Evolutionary conservation across 2,329 filamentous ascomycete species (phyloP).

Genomic region (Pseudopithomyces chartarum): DNA sequence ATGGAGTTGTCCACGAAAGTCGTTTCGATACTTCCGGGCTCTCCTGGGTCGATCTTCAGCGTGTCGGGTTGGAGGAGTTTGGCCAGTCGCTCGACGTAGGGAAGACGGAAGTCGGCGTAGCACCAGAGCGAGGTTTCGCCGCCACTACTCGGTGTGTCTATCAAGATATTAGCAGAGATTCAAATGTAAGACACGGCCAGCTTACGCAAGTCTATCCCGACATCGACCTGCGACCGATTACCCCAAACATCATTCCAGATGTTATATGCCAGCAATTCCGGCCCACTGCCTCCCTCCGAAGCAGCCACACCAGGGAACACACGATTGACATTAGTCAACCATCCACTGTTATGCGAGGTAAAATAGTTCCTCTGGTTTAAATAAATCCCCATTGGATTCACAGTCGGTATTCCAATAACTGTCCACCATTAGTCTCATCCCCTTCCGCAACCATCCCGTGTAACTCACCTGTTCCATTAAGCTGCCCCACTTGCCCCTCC

Average conservation of each 20-base stretch:
- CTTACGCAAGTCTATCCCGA: constrained; percentile 44
- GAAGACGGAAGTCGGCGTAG: constrained; percentile 45
- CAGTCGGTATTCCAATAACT: constrained; percentile 47
- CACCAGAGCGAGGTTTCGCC: constrained; percentile 46
- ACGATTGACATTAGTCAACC: constrained; percentile 43
- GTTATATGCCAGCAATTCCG: constrained; percentile 37
- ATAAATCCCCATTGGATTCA: constrained; percentile 48
- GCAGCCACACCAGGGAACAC: constrained; percentile 38
- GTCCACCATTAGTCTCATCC: background rate
- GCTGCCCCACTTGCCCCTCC: constrained; percentile 30
- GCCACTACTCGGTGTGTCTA: constrained; percentile 45
- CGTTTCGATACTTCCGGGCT: constrained; percentile 47
- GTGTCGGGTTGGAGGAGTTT: constrained; percentile 47
- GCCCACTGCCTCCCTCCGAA: constrained; percentile 29
- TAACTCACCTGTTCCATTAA: constrained; percentile 45
- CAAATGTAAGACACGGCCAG: background rate
- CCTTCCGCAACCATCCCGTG: constrained; percentile 12
- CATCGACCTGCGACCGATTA: constrained; percentile 45
- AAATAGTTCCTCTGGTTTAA: constrained; percentile 48
- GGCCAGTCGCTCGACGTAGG: constrained; percentile 46
- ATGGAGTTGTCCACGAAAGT: constrained; percentile 43
- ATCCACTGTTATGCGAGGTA: constrained; percentile 34
- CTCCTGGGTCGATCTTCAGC: constrained; percentile 47
- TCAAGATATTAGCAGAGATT: background rate
- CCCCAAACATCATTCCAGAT: constrained; percentile 48